These are phyloP conservation scores for Clarkia xantiana DNA, from an alignment of 345 rosid species.

Conservation along the genomic window DNA sequence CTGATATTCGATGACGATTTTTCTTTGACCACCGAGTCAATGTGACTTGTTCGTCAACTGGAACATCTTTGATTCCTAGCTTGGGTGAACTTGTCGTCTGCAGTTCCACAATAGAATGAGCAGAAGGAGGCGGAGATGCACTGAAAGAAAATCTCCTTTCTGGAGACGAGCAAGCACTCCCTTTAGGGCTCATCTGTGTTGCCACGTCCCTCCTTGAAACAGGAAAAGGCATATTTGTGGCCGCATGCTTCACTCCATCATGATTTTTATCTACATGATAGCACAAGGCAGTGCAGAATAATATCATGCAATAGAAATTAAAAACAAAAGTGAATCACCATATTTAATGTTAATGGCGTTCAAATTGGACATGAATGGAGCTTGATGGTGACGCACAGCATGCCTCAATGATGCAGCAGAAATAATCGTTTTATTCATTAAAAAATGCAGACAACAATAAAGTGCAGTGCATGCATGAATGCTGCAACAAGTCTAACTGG, in stretches of 20 bases:
- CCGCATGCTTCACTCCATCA: constrained; percentile 41
- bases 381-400: too few relatives aligned
- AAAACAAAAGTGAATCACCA: background rate
- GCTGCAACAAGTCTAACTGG: too few relatives aligned
- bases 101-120: constrained; percentile 37
- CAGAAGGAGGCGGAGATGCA: constrained; percentile 37
- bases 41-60: constrained; percentile 77
- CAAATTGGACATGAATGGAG: too few relatives aligned
- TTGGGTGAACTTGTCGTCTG: constrained; percentile 29
- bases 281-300: constrained; percentile 1
- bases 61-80: constrained; percentile 63
- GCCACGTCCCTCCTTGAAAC: constrained; percentile 94
- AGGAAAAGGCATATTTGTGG: constrained; percentile 38
- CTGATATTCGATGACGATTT: constrained; percentile 29
- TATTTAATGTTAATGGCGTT: too few relatives aligned
- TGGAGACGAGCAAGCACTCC: constrained; percentile 51
- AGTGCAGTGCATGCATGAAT: too few relatives aligned
- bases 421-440: too few relatives aligned
- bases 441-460: too few relatives aligned
- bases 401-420: too few relatives aligned
- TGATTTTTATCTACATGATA: constrained; percentile 36
- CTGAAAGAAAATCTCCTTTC: constrained; percentile 36
- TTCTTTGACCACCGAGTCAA: constrained; percentile 87
- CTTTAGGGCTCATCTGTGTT: constrained; percentile 90
- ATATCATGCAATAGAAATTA: constrained; percentile 8